A percentile compares a stretch with the other conserved stretches of the same genome.
phyloP scores from a whole-genome alignment of 805 yeast genomes.

The Hanseniaspora nectarophila region DNA sequence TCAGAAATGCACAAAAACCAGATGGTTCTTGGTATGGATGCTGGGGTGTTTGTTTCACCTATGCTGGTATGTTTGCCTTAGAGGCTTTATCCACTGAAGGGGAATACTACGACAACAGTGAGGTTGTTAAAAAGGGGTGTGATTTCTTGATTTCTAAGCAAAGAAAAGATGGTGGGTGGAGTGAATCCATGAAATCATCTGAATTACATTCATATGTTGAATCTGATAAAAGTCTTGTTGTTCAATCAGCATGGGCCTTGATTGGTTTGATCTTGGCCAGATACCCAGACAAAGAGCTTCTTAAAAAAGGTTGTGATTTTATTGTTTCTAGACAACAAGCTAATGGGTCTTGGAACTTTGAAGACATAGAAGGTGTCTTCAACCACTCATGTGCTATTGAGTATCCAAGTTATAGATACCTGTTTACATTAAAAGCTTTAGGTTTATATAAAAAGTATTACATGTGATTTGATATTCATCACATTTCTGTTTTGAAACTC shows the following conservation, averaged over 20 bases:
- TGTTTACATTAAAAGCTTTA: slow-evolving; percentile 85
- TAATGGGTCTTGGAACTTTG: slow-evolving; percentile 74
- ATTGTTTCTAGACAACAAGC: slow-evolving; percentile 51
- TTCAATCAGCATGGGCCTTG: slow-evolving; percentile 87
- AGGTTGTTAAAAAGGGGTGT: slow-evolving; percentile 60
- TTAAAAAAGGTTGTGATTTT: slow-evolving; percentile 51
- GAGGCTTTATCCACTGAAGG: slow-evolving; percentile 76
- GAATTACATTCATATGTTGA: slow-evolving; percentile 70
- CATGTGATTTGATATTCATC: slow-evolving; percentile 22
- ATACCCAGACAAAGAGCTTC: slow-evolving; percentile 57
- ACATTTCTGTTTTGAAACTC: slow-evolving; percentile 50
- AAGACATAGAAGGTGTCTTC: slow-evolving; percentile 88
- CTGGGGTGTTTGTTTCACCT: slow-evolving; percentile 95
- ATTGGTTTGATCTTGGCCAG: slow-evolving; percentile 70
- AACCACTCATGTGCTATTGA: slow-evolving; percentile 91
- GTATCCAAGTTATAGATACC: slow-evolving; percentile 82
- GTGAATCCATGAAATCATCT: slow-evolving; percentile 83
- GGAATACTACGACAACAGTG: slow-evolving; percentile 48
- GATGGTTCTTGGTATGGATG: slow-evolving; percentile 98
- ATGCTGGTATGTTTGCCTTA: slow-evolving; percentile 95
- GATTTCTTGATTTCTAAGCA: slow-evolving; percentile 71
- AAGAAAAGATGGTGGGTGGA: slow-evolving; percentile 91
- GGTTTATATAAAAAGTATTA: slow-evolving; percentile 45
- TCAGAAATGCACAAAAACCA: slow-evolving; percentile 49
- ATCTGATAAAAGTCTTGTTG: slow-evolving; percentile 50